These are phyloP conservation scores for Tylopilus rubrobrunneus DNA, from an alignment of 768 basidiomycete genomes.

Conservation along the genomic window DNA sequence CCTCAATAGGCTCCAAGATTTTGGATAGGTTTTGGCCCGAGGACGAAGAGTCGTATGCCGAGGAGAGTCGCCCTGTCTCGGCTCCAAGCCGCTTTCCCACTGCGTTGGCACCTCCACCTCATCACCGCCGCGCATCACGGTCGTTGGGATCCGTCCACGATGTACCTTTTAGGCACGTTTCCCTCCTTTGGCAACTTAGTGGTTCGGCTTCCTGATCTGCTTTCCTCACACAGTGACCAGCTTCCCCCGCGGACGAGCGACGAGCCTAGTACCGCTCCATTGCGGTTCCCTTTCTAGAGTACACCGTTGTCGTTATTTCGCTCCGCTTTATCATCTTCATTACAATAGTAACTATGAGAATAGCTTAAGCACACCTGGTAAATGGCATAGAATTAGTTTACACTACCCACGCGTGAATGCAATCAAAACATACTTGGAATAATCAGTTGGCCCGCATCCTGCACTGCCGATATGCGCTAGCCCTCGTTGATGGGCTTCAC, in stretches of 20 bases:
- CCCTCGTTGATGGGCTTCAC: slow-evolving; percentile 26
- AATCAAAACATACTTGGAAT: slow-evolving; percentile 9
- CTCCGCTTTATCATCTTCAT: not conserved
- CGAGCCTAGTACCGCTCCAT: slow-evolving; percentile 10
- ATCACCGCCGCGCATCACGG: slow-evolving; percentile 24
- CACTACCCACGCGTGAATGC: not conserved
- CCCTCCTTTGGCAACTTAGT: not conserved
- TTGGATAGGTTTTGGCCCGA: slow-evolving; percentile 31
- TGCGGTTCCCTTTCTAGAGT: slow-evolving; percentile 29
- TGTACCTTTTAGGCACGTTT: slow-evolving; percentile 14
- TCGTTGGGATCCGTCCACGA: slow-evolving; percentile 8
- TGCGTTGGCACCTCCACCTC: slow-evolving; percentile 27
- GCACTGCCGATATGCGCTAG: not conserved
- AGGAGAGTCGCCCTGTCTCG: slow-evolving; percentile 15
- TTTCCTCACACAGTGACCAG: slow-evolving; percentile 12
- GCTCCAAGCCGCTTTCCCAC: slow-evolving; percentile 12
- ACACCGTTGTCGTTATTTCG: slow-evolving; percentile 5
- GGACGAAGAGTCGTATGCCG: slow-evolving; percentile 20
- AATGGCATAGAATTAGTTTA: slow-evolving; percentile 18
- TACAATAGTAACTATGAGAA: slow-evolving; percentile 7
- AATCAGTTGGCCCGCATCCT: not conserved
- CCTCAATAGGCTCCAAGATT: slow-evolving; percentile 27
- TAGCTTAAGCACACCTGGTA: slow-evolving; percentile 18
- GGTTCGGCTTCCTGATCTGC: not conserved
- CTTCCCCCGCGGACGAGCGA: slow-evolving; percentile 13